phyloP scores from a whole-genome alignment of 352 stramenopile genomes.

The Globisporangium paddicum region DNA sequence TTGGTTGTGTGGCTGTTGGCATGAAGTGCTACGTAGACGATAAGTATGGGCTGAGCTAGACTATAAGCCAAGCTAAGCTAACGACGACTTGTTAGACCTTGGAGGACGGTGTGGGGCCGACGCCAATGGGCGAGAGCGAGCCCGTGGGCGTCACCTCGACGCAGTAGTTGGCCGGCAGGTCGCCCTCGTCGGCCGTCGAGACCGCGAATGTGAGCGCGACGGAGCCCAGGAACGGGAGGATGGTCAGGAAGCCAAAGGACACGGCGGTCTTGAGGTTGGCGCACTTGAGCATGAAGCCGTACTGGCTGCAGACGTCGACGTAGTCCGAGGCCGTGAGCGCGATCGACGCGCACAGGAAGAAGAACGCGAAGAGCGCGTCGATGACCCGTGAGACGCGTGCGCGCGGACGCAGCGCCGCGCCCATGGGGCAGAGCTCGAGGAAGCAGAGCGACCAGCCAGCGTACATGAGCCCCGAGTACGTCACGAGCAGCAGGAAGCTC shows the following conservation, averaged over 20 bases:
- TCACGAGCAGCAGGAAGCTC: constrained; percentile 20
- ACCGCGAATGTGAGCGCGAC: constrained; percentile 31
- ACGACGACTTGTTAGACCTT: constrained; percentile 16
- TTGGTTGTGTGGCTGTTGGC: no score
- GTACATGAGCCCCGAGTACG: constrained; percentile 25
- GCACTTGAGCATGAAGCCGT: constrained; percentile 28
- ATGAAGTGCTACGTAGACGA: no score
- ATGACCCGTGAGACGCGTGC: constrained; percentile 19
- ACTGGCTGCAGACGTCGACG: constrained; percentile 26
- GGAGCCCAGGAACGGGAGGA: constrained; percentile 23
- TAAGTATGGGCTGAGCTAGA: no score
- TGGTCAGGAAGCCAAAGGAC: constrained; percentile 31
- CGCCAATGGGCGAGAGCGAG: constrained; percentile 11
- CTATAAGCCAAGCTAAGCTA: no score
- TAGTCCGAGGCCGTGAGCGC: constrained; percentile 24
- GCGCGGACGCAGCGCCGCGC: constrained; percentile 17
- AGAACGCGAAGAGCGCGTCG: constrained; percentile 22
- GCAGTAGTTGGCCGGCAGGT: constrained; percentile 9
- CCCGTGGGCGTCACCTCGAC: constrained; percentile 17
- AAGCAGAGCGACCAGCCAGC: constrained; percentile 21
- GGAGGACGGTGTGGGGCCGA: constrained; percentile 13
- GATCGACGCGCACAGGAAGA: constrained; percentile 25
- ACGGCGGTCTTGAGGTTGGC: constrained; percentile 30
- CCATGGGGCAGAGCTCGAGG: constrained; percentile 30
- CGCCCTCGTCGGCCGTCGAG: not conserved